These are phyloP conservation scores for Ajuga reptans DNA, from an alignment of 305 asterid genomes.

Conservation along the genomic window DNA sequence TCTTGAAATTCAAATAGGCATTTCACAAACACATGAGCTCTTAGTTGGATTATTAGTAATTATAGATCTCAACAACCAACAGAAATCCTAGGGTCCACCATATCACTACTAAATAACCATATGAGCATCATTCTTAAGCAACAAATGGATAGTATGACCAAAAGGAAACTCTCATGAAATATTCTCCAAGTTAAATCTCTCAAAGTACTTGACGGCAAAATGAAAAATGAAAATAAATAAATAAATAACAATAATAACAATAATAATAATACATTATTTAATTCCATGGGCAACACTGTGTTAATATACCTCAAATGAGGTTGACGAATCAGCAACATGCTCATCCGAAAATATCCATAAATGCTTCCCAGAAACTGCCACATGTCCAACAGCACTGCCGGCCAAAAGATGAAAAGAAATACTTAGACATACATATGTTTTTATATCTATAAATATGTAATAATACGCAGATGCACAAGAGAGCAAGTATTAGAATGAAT, in stretches of 20 bases:
- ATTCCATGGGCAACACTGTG: neutral
- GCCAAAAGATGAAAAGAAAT: slow-evolving; percentile 16
- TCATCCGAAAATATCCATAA: slow-evolving; percentile 69
- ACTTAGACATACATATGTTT: neutral
- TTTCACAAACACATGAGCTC: neutral
- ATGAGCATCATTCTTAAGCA: slow-evolving; percentile 7
- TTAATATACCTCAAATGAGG: slow-evolving; percentile 48
- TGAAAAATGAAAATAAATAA: neutral
- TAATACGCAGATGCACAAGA: neutral
- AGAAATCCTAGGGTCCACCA: neutral
- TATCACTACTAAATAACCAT: neutral
- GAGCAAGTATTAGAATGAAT: neutral
- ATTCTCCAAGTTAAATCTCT: no score
- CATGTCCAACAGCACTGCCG: slow-evolving; percentile 76
- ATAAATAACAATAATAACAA: neutral
- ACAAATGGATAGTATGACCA: neutral
- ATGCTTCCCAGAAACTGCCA: slow-evolving; percentile 89
- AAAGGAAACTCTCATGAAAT: neutral
- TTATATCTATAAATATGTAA: neutral
- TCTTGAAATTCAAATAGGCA: slow-evolving; percentile 5
- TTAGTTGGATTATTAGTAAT: neutral
- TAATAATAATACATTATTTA: neutral
- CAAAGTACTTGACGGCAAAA: no score
- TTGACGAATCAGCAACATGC: slow-evolving; percentile 35
- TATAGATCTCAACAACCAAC: neutral